A percentile compares a stretch with the other conserved stretches of the same genome.
Conservation (phyloP, 148 eudicot genomes). For the Persicaria tinctoria region DNA sequence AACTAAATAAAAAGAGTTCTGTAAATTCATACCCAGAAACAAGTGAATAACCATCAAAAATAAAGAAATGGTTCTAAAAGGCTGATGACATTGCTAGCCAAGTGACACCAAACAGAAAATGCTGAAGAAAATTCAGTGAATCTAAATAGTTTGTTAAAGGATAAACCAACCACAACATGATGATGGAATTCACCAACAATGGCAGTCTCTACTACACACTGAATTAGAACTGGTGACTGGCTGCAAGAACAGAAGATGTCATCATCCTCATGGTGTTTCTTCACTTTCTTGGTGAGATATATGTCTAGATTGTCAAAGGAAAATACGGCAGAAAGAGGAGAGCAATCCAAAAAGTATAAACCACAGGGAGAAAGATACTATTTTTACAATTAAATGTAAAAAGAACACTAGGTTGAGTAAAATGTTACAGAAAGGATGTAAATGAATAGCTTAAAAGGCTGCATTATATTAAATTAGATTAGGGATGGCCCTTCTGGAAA, state of each 20-base stretch:
- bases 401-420: background rate
- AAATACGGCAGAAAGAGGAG: background rate
- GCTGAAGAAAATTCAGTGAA: background rate
- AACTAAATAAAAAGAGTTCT: too few species aligned
- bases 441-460: background rate
- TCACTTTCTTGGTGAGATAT: conserved; percentile 75
- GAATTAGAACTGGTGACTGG: conserved; percentile 51
- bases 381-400: conserved; percentile 8
- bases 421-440: background rate
- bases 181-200: conserved; percentile 63
- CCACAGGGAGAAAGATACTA: background rate
- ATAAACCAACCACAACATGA: conserved; percentile 10
- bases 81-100: background rate
- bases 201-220: conserved; percentile 90
- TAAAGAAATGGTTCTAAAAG: background rate
- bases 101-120: background rate
- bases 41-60: background rate
- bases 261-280: conserved; percentile 84
- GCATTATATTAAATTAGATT: background rate
- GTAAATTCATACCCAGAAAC: background rate
- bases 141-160: background rate
- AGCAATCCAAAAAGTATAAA: background rate
- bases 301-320: conserved; percentile 61
- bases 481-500: background rate
- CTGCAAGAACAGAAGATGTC: conserved; percentile 94